phyloP scores from a whole-genome alignment of 1,139 yeast genomes.

The Debaryomyces udenii region DNA sequence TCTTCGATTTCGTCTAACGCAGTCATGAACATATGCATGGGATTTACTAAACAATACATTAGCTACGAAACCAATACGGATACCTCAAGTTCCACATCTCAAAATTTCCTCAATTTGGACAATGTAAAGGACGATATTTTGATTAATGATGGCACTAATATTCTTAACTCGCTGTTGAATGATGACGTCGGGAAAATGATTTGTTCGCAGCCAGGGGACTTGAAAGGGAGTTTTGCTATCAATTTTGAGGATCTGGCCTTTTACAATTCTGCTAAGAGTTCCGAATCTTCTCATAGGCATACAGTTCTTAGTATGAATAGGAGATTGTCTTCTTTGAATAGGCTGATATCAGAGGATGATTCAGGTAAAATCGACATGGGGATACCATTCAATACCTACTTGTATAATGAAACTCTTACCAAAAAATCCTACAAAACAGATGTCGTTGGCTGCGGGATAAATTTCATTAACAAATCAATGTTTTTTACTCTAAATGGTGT shows the following conservation, averaged over 20 bases:
- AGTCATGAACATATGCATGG: conserved; percentile 38
- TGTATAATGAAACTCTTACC: conserved; percentile 12
- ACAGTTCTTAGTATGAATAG: conserved; percentile 42
- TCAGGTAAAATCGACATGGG: conserved; percentile 42
- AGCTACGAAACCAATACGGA: conserved; percentile 19
- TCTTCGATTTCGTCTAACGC: conserved; percentile 37
- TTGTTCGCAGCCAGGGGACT: conserved; percentile 39
- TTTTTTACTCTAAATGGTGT: conserved; percentile 87
- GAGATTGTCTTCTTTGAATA: conserved; percentile 37
- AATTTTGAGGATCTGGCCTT: conserved; percentile 46
- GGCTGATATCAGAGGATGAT: conserved; percentile 34
- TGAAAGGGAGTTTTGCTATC: conserved; percentile 47
- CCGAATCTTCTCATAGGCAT: conserved; percentile 35
- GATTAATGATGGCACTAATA: conserved; percentile 20
- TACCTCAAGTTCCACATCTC: conserved; percentile 13
- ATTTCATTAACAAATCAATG: conserved; percentile 62
- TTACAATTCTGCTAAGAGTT: conserved; percentile 39
- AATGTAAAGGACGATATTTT: conserved; percentile 31
- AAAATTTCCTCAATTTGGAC: conserved; percentile 31
- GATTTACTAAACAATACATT: conserved; percentile 37
- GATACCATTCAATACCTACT: conserved; percentile 36
- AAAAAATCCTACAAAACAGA: conserved; percentile 46
- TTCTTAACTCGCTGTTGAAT: conserved; percentile 19
- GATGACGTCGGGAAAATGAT: conserved; percentile 27
- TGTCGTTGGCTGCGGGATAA: conserved; percentile 82